Evolutionary conservation across 1,284 basidiomycete genomes (phyloP), one percentile per base, ranked within the genome.

Genomic region (Paramarasmius palmivorus): DNA sequence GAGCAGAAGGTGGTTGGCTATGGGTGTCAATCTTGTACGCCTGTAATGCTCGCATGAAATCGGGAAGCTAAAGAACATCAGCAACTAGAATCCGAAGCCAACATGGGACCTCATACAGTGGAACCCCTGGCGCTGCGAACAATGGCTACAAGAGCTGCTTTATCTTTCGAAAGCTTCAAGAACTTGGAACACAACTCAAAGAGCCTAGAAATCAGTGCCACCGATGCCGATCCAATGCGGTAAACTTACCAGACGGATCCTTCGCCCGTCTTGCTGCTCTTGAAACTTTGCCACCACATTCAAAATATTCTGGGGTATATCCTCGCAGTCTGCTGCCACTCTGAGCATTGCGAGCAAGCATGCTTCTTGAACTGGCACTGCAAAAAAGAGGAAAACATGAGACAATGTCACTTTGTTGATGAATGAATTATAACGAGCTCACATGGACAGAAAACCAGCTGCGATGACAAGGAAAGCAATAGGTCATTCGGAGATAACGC

Each of bases 361-460:
- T 5, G 81, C 82, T 54, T 92, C 89, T 63, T 88, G 86, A 9
- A 91, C 78, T 20, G 82, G 73, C 32, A 77, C 89, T 91, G n/a
- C n/a, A n/a, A n/a, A n/a, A n/a, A n/a, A n/a, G n/a, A n/a, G n/a
- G n/a, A n/a, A n/a, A n/a, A n/a, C n/a, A n/a, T n/a, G n/a, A n/a
- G n/a, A n/a, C n/a, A n/a, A n/a, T n/a, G n/a, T 46, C 37, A 17
- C 39, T 55, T 36, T 59, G 22, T 29, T 26, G 17, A 47, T 34
- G 26, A 41, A 53, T n/a, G 22, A 40, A 19, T 35, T 20, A 23
- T n/a, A 39, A 46, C 5, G n/a, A 25, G 70, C 83, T 63, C 54
- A 88, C 88, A 66, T 49, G 74, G 62, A 60, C 77, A 82, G 5
- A 61, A 63, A 25, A 65, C 59, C 15, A 90, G 59, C 49, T 77